Evolutionary conservation across 108 stramenopile genomes (phyloP).

Genomic region (Aureococcus anophagefferens): DNA sequence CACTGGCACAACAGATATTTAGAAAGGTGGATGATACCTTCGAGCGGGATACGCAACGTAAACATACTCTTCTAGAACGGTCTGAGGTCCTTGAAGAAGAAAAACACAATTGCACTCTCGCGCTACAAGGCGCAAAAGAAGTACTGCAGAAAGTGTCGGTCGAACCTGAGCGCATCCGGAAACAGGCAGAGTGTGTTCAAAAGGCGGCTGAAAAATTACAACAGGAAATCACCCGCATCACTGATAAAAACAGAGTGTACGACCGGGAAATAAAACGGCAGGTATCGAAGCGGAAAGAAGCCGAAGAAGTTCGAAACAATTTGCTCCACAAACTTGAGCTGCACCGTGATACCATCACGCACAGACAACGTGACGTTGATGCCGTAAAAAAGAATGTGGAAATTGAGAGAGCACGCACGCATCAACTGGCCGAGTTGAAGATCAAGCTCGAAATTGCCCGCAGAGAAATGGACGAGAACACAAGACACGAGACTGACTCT

Average conservation of each 20-base stretch:
- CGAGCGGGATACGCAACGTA: background rate
- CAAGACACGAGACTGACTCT: conserved; percentile 14
- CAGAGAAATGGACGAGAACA: conserved; percentile 28
- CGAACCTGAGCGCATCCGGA: conserved; percentile 37
- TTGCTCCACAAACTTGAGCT: conserved; percentile 35
- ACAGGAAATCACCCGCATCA: conserved; percentile 24
- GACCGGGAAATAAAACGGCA: conserved; percentile 27
- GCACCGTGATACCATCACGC: conserved; percentile 34
- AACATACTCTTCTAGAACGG: conserved; percentile 1
- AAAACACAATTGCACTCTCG: conserved; percentile 8
- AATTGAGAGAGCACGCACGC: conserved; percentile 33
- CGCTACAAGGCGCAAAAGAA: background rate
- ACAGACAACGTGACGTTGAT: conserved; percentile 41
- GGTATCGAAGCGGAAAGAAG: conserved; percentile 25
- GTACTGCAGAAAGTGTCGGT: conserved; percentile 15
- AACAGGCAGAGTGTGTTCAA: conserved; percentile 39
- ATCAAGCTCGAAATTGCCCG: conserved; percentile 30
- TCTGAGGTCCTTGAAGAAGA: conserved; percentile 17
- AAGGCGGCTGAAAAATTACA: conserved; percentile 27
- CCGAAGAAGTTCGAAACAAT: conserved; percentile 18
- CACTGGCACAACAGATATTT: too few relatives aligned
- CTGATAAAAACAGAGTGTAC: conserved; percentile 1
- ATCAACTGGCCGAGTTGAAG: conserved; percentile 24
- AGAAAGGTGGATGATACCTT: conserved; percentile 1
- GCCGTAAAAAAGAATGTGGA: conserved; percentile 33